These are phyloP conservation scores for Leishmania guyanensis DNA, from an alignment of 208 protist genomes.

Conservation along the genomic window DNA sequence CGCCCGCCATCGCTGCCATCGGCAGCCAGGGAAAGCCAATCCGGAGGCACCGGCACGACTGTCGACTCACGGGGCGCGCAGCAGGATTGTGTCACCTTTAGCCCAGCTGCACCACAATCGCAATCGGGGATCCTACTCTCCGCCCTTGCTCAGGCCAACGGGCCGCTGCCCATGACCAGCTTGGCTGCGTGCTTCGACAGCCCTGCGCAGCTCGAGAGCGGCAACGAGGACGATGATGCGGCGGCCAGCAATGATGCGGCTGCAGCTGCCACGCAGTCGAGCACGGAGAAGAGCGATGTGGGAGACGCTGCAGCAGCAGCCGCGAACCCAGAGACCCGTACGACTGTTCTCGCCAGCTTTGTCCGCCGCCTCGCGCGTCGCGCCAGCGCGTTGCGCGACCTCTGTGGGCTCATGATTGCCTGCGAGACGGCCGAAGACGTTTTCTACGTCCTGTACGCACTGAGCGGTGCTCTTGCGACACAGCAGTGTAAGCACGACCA, in stretches of 20 bases:
- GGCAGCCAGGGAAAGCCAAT: neutral
- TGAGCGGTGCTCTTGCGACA: slow-evolving; percentile 34
- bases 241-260: neutral
- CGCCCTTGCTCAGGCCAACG: neutral
- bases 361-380: slow-evolving; percentile 28
- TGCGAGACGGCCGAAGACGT: slow-evolving; percentile 57
- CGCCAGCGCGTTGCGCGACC: slow-evolving; percentile 51
- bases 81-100: neutral
- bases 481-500: slow-evolving; percentile 22
- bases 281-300: neutral
- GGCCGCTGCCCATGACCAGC: slow-evolving; percentile 15
- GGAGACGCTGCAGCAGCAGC: neutral
- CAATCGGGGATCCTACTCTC: slow-evolving; percentile 24
- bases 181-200: neutral
- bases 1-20: neutral
- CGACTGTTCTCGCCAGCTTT: slow-evolving; percentile 1
- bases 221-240: neutral
- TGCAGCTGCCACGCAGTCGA: neutral
- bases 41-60: neutral
- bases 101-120: neutral
- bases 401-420: slow-evolving; percentile 50
- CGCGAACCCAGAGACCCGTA: neutral
- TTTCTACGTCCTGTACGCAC: slow-evolving; percentile 41
- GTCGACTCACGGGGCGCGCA: neutral
- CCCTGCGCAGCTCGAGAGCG: neutral